Base-by-base conservation (phyloP, 1,284 basidiomycete genomes). In the Ceratobasidium sp. region DNA sequence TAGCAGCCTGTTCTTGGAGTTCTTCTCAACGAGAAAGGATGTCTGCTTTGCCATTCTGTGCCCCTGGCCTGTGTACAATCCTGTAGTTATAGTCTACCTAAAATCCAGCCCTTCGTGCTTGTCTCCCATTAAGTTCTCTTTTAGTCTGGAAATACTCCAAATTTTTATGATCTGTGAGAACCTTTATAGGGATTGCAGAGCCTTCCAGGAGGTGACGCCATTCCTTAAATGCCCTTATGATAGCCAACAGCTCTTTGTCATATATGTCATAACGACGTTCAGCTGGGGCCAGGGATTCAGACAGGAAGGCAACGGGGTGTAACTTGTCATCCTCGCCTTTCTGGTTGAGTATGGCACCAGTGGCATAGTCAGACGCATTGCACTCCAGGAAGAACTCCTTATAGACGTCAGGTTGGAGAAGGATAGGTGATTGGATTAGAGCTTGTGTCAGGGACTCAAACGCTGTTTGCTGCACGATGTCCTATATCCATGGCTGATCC, bases 171-270 rank as follows among this genome's bases (percentile, higher is more conserved):
- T 84, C 82, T 0, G 81, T 80, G 59, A 74, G 61, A 48, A 84
- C 66, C 0, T 15, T 69, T 56, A 83, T 68, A 3, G 78, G 74
- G 0, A 69, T 20, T 6, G 26, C 46, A 6, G 71, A 42, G 2
- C 81, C 81, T 71, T 83, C 80, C 33, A 83, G 73, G 62, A 83
- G 83, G 20, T 81, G 79, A 4, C 81, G 61, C 83, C 83, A 85
- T 28, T 75, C 46, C n/a, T 80, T 66, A 57, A 82, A 77, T 2
- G 79, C 26, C 1, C 77, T 28, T 10, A 82, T 79, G 40, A 83
- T 82, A 0, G 82, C 81, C 4, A 82, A 78, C 9, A 85, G 56
- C 77, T 85, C 83, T 76, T 85, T 83, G 78, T 85, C 83, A 76
- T 84, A 81, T 28, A 83, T 82, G 13, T 77, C 78, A 77, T 84